Evolutionary conservation across 352 stramenopile genomes (phyloP).

Genomic region (Pythium phragmitis): DNA sequence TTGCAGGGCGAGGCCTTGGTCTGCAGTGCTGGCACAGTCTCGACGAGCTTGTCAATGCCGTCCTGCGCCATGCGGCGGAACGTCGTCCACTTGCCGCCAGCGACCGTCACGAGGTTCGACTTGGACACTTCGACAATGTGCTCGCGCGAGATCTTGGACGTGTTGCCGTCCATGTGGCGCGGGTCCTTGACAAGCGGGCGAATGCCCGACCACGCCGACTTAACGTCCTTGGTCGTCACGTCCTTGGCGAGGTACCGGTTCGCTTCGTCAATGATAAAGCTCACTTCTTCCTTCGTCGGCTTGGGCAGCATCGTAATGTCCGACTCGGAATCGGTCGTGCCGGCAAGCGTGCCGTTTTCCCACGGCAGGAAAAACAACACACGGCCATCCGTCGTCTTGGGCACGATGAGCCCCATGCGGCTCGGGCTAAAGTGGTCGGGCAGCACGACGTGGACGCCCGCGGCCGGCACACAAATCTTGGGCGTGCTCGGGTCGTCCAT

Average conservation of each 20-base stretch:
- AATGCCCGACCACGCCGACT: slow-evolving; percentile 95
- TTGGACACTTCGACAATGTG: slow-evolving; percentile 92
- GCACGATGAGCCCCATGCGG: slow-evolving; percentile 95
- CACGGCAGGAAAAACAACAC: slow-evolving; percentile 96
- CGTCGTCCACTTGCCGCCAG: slow-evolving; percentile 97
- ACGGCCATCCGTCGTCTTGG: slow-evolving; percentile 93
- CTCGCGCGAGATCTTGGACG: slow-evolving; percentile 90
- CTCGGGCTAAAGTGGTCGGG: slow-evolving; percentile 94
- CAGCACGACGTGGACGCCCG: slow-evolving; percentile 94
- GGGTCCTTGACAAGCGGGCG: slow-evolving; percentile 92
- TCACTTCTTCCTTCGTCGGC: slow-evolving; percentile 90
- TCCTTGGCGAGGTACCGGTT: slow-evolving; percentile 90
- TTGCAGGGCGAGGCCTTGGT: slow-evolving; percentile 70
- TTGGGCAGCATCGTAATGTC: slow-evolving; percentile 95
- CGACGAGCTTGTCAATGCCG: slow-evolving; percentile 88
- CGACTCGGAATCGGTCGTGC: slow-evolving; percentile 92
- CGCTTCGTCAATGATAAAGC: slow-evolving; percentile 94
- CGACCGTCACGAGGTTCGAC: slow-evolving; percentile 93
- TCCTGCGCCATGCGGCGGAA: slow-evolving; percentile 96
- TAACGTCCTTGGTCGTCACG: slow-evolving; percentile 91
- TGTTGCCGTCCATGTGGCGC: slow-evolving; percentile 75
- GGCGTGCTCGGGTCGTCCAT: slow-evolving; percentile 91
- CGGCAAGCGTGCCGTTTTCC: slow-evolving; percentile 92
- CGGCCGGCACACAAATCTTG: slow-evolving; percentile 92
- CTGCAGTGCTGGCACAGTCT: slow-evolving; percentile 73